These are phyloP conservation scores for Kentomonas sorsogonicus DNA, from an alignment of 208 protist species.

Conservation along the genomic window DNA sequence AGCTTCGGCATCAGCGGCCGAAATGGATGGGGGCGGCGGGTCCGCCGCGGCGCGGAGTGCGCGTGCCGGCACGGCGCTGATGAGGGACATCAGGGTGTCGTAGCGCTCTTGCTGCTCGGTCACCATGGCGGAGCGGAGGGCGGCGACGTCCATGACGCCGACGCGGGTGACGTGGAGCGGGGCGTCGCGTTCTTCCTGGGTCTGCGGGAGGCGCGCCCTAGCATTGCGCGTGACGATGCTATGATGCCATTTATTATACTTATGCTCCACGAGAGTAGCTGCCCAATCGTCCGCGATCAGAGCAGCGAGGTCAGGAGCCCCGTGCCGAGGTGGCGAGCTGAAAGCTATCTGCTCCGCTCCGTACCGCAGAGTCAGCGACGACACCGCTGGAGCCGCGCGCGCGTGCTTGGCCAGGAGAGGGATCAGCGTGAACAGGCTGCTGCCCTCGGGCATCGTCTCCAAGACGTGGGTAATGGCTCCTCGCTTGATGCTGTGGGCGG, in stretches of 20 bases:
- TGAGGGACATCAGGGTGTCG: neutral
- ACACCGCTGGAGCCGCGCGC: neutral
- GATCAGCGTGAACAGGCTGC: neutral
- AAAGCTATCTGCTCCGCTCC: constrained; percentile 1
- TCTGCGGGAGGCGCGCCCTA: constrained; percentile 8
- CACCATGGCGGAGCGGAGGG: neutral
- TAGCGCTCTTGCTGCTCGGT: neutral
- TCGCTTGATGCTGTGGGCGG: constrained; percentile 21
- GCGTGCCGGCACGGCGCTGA: neutral
- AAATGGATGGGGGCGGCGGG: neutral
- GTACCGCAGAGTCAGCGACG: constrained; percentile 16
- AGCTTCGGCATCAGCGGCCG: neutral
- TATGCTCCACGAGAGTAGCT: neutral
- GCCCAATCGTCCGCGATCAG: constrained; percentile 11
- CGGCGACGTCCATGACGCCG: neutral
- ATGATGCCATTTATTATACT: neutral
- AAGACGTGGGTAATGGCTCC: constrained; percentile 13
- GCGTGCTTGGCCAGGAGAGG: constrained; percentile 19
- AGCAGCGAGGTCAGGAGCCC: constrained; percentile 13
- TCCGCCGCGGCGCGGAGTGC: neutral
- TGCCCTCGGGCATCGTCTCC: neutral
- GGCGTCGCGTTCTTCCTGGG: neutral
- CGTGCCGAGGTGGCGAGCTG: constrained; percentile 17
- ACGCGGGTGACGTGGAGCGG: constrained; percentile 3
- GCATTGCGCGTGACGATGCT: constrained; percentile 10